Evolutionary conservation across 2,329 filamentous ascomycete genomes (phyloP), one percentile per base, ranked within the genome.

Genomic region (Colletotrichum australisinense): DNA sequence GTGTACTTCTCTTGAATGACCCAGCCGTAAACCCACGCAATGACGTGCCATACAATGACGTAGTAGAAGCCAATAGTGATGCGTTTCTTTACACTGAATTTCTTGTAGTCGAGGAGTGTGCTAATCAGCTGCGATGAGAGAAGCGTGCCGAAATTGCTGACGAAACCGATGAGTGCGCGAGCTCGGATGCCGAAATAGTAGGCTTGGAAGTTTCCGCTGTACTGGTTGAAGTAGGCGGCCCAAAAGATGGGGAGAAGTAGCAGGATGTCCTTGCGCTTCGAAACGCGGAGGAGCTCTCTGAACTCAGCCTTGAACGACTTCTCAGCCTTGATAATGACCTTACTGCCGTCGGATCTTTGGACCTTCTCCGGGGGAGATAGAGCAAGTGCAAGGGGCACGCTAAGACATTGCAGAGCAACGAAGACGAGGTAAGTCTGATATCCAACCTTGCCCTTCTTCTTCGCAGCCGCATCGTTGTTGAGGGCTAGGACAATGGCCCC

Each of bases 1-100:
- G 85, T 87, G 78, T 86, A 88, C 67, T 87, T 85, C 74, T 87
- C 85, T 76, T 89, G 86, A 6, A 89, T 79, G 5, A 89, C 84
- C 88, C 87, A 88, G 12, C 79, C 86, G 73, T 89, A 89, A 3
- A 85, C 79, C 87, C 87, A 89, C 1, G 87, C 83, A 24, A 85
- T 75, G 24, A 88, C 66, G 74, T 89, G 87, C 70, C 83, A 74
- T 12, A 81, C 74, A 5, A 87, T 78, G 5, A 87, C 82, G 55
- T 86, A 88, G 77, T 82, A 88, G 75, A 85, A 88, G 30, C 83
- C 83, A 35, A 78, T 72, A 1, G 79, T 81, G 58, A 88, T 81
- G 28, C 87, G 84, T 30, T 80, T 81, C 74, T 84, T 85, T 30
- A 84, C 80, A 0, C 67, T 42, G 76, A 75, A 8, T 0, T 76